Percentiles rank a stretch among this genome's conserved stretches.
These are phyloP conservation scores for Penicillium mononematosum DNA, from an alignment of 495 filamentous ascomycete species.

Conservation along the genomic window DNA sequence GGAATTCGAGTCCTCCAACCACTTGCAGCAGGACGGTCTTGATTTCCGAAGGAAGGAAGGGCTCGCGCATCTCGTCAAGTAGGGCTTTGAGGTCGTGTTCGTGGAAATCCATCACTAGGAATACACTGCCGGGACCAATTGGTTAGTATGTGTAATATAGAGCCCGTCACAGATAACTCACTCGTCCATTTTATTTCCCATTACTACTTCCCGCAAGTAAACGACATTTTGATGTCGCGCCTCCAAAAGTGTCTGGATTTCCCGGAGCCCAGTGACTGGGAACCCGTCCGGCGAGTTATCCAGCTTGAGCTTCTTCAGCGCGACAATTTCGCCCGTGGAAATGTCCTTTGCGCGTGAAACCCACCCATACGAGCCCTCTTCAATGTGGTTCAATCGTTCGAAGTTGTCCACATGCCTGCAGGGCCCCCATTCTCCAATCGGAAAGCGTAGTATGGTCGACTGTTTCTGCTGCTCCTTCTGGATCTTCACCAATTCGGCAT, in stretches of 20 bases:
- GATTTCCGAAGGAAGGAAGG: constrained; percentile 88
- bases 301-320: constrained; percentile 93
- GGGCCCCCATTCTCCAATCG: constrained; percentile 64
- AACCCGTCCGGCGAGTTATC: constrained; percentile 81
- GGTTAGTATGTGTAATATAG: constrained; percentile 3
- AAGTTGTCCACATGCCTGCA: constrained; percentile 86
- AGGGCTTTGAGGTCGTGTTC: constrained; percentile 97
- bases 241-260: constrained; percentile 73
- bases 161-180: constrained; percentile 37
- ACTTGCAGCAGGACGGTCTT: constrained; percentile 89
- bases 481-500: constrained; percentile 29
- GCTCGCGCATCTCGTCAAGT: constrained; percentile 89
- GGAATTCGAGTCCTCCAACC: constrained; percentile 74
- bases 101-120: constrained; percentile 95
- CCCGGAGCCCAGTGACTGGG: constrained; percentile 86
- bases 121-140: constrained; percentile 59
- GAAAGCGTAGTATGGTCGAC: constrained; percentile 65
- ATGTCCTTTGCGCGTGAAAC: constrained; percentile 83
- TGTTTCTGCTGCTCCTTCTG: constrained; percentile 26
- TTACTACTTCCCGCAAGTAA: constrained; percentile 77
- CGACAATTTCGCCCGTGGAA: constrained; percentile 81
- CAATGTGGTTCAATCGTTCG: constrained; percentile 91
- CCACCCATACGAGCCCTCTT: constrained; percentile 94
- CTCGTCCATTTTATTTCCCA: constrained; percentile 77
- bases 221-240: constrained; percentile 75